A percentile compares a stretch with the other conserved stretches of the same genome.
These are phyloP conservation scores for Deinandra increscens DNA, from an alignment of 129 eudicot species.

Conservation along the genomic window DNA sequence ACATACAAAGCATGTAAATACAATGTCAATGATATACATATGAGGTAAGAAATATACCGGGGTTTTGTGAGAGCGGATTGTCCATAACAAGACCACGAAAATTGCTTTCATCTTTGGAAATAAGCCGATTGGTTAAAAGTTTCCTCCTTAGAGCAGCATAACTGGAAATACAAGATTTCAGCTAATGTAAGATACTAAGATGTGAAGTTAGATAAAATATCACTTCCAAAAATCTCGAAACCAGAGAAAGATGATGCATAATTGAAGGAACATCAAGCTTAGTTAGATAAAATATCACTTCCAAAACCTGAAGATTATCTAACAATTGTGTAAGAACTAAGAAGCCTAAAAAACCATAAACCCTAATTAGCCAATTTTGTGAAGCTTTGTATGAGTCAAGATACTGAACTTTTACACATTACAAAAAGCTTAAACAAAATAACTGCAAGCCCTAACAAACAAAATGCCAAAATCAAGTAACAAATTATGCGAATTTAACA, in stretches of 20 bases:
- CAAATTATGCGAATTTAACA: background rate
- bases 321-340: background rate
- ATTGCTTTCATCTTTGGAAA: constrained; percentile 60
- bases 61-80: constrained; percentile 90
- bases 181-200: constrained; percentile 3
- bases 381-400: background rate
- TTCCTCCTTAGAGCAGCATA: constrained; percentile 78
- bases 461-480: background rate
- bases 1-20: background rate
- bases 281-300: too few species aligned
- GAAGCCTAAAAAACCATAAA: background rate
- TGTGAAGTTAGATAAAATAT: background rate
- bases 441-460: background rate
- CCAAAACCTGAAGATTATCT: background rate
- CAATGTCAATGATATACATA: background rate
- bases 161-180: constrained; percentile 39
- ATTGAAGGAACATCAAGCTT: background rate
- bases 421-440: background rate
- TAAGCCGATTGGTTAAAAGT: constrained; percentile 66
- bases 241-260: background rate
- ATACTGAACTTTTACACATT: background rate
- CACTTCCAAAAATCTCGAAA: background rate
- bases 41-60: constrained; percentile 42
- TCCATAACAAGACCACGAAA: constrained; percentile 76
- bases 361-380: constrained; percentile 6